A percentile compares a stretch with the other conserved stretches of the same genome.
Conservation (phyloP, 2,329 filamentous ascomycete genomes). For the Phyllachora maydis region DNA sequence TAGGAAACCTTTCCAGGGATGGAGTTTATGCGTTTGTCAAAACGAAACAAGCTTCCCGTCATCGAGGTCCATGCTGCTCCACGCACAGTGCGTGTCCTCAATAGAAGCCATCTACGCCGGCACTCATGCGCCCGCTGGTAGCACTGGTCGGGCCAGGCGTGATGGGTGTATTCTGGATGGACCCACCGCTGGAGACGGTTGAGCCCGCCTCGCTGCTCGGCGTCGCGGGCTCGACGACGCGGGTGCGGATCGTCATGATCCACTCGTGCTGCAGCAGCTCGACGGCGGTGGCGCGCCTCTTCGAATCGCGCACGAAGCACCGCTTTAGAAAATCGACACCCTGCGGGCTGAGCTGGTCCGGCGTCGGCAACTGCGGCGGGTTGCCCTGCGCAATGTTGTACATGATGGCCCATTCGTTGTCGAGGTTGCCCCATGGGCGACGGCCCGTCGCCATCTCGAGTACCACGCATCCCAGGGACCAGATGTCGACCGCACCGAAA, state of each 20-base stretch:
- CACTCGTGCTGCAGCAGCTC: slow-evolving; percentile 90
- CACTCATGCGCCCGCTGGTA: too few species aligned
- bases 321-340: slow-evolving; percentile 77
- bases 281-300: slow-evolving; percentile 57
- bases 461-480: slow-evolving; percentile 92
- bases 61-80: too few species aligned
- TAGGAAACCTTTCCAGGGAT: too few species aligned
- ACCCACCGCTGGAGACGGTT: too few species aligned
- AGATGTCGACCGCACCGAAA: slow-evolving; percentile 79
- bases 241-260: slow-evolving; percentile 47
- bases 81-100: too few species aligned
- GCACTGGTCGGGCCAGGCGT: slow-evolving; percentile 8
- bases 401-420: slow-evolving; percentile 99
- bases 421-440: slow-evolving; percentile 82
- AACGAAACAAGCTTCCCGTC: too few species aligned
- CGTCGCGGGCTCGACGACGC: slow-evolving; percentile 42
- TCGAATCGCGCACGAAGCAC: slow-evolving; percentile 75
- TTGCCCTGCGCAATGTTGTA: slow-evolving; percentile 98
- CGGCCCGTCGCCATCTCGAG: slow-evolving; percentile 94
- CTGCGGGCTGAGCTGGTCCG: slow-evolving; percentile 63
- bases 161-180: slow-evolving; percentile 15
- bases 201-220: slow-evolving; percentile 37
- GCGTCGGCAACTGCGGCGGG: slow-evolving; percentile 61
- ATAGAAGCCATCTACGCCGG: slow-evolving; percentile 13
- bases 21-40: too few species aligned